Evolutionary conservation across 768 basidiomycete genomes (phyloP).

Genomic region (Leccinum subgranulosum): DNA sequence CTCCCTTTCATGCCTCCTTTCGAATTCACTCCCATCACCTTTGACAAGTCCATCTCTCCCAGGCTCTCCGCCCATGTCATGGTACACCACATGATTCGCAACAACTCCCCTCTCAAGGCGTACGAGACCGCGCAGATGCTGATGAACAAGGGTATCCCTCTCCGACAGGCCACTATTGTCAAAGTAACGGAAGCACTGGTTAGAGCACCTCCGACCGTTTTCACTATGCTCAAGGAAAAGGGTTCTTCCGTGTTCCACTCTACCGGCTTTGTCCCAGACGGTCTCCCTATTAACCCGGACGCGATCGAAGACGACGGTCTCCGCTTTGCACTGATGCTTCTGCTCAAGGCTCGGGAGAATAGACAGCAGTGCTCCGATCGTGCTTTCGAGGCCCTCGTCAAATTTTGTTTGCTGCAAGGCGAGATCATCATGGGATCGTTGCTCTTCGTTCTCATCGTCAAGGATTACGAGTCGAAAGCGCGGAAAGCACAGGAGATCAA

Average conservation of each 20-base stretch:
- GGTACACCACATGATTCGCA: constrained; percentile 60
- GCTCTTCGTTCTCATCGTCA: constrained; percentile 60
- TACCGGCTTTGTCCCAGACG: constrained; percentile 13
- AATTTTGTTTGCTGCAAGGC: constrained; percentile 68
- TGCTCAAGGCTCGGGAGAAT: constrained; percentile 50
- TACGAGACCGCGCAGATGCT: constrained; percentile 46
- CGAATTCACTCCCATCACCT: constrained; percentile 42
- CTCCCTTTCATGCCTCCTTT: constrained; percentile 25
- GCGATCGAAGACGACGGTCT: constrained; percentile 40
- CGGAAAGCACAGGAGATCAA: constrained; percentile 27
- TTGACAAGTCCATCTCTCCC: constrained; percentile 50
- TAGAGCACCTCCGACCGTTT: constrained; percentile 23
- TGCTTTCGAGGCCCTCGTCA: constrained; percentile 60
- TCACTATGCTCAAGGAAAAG: constrained; percentile 16
- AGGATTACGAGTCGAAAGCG: constrained; percentile 54
- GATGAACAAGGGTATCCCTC: constrained; percentile 49
- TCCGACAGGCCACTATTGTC: constrained; percentile 51
- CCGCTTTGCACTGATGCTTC: constrained; percentile 50
- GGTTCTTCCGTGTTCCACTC: constrained; percentile 17
- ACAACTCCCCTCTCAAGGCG: constrained; percentile 47
- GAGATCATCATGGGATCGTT: constrained; percentile 77
- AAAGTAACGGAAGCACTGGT: constrained; percentile 28
- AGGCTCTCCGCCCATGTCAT: constrained; percentile 62
- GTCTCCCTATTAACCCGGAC: constrained; percentile 31
- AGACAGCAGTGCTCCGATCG: constrained; percentile 53